Conservation (phyloP, 2,329 filamentous ascomycete genomes). For the Camillea tinctor region DNA sequence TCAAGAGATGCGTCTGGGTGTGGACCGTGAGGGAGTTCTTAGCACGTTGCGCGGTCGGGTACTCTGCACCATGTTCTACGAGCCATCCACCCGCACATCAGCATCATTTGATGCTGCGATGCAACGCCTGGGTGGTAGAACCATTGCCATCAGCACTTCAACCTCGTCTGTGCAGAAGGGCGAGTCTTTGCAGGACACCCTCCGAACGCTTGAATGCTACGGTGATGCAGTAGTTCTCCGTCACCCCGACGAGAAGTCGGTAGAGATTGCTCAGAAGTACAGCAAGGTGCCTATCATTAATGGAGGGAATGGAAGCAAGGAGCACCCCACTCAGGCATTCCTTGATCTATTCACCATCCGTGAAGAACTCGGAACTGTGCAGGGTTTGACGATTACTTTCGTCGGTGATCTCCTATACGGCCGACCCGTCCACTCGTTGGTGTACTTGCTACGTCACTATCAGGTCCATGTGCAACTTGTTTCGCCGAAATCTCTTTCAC, state of each 20-base stretch:
- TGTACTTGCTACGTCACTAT: slow-evolving; percentile 93
- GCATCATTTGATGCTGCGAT: slow-evolving; percentile 96
- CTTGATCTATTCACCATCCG: slow-evolving; percentile 97
- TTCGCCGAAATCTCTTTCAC: slow-evolving; percentile 71
- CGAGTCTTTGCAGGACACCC: slow-evolving; percentile 87
- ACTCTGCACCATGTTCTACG: slow-evolving; percentile 92
- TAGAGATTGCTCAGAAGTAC: slow-evolving; percentile 80
- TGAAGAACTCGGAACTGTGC: slow-evolving; percentile 93
- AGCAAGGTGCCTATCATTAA: slow-evolving; percentile 93
- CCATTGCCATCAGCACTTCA: slow-evolving; percentile 75
- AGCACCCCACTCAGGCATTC: slow-evolving; percentile 97
- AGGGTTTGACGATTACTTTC: slow-evolving; percentile 94
- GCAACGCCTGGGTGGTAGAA: slow-evolving; percentile 92
- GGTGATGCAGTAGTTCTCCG: slow-evolving; percentile 94
- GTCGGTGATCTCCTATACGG: slow-evolving; percentile 91
- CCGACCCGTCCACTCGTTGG: slow-evolving; percentile 90
- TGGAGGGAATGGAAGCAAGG: slow-evolving; percentile 90
- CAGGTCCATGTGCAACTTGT: slow-evolving; percentile 92
- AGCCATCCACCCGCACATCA: slow-evolving; percentile 94
- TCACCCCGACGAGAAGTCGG: slow-evolving; percentile 80
- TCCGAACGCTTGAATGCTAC: slow-evolving; percentile 92
- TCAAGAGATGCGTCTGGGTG: slow-evolving; percentile 94
- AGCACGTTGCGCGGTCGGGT: slow-evolving; percentile 83
- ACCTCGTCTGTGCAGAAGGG: slow-evolving; percentile 92
- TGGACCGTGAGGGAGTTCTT: slow-evolving; percentile 87